A percentile compares a stretch with the other conserved stretches of the same genome.
phyloP scores from a whole-genome alignment of 768 basidiomycete species.

The Tylopilus felleus region DNA sequence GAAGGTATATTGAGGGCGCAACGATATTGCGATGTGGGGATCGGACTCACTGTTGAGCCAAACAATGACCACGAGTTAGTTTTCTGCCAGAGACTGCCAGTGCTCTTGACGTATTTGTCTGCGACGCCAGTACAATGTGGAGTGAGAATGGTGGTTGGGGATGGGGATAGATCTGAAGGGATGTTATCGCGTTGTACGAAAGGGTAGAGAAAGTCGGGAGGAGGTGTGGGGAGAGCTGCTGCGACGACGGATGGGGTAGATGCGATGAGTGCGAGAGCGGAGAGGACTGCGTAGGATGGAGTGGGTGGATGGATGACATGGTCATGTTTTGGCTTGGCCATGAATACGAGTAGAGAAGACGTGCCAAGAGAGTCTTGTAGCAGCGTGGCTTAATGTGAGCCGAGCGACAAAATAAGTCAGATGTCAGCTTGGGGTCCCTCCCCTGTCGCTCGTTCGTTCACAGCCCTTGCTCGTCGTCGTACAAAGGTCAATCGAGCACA shows the following conservation, averaged over 20 bases:
- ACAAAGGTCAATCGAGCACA: background rate
- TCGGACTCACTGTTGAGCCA: conserved; percentile 60
- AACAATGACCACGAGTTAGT: conserved; percentile 57
- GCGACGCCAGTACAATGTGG: conserved; percentile 36
- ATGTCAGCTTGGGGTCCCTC: too few relatives aligned
- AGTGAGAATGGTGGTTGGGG: background rate
- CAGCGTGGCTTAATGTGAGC: conserved; percentile 31
- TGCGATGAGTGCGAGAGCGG: conserved; percentile 55
- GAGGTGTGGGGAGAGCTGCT: conserved; percentile 41
- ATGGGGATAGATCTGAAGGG: background rate
- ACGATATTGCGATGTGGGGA: background rate
- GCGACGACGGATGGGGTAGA: conserved; percentile 43
- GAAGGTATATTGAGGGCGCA: background rate
- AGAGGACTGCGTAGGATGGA: conserved; percentile 53
- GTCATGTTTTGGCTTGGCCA: conserved; percentile 54
- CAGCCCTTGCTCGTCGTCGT: background rate
- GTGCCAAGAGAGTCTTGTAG: conserved; percentile 36
- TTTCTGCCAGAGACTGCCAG: conserved; percentile 58
- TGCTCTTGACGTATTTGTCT: conserved; percentile 48
- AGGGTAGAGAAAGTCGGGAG: conserved; percentile 64
- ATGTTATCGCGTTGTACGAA: conserved; percentile 31
- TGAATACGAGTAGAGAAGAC: conserved; percentile 36
- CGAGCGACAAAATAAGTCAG: background rate
- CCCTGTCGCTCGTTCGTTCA: background rate
- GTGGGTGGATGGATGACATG: background rate